Evolutionary conservation across 2,329 filamentous ascomycete genomes (phyloP), one percentile per base, ranked within the genome.

Genomic region (Achaetomium macrosporum): DNA sequence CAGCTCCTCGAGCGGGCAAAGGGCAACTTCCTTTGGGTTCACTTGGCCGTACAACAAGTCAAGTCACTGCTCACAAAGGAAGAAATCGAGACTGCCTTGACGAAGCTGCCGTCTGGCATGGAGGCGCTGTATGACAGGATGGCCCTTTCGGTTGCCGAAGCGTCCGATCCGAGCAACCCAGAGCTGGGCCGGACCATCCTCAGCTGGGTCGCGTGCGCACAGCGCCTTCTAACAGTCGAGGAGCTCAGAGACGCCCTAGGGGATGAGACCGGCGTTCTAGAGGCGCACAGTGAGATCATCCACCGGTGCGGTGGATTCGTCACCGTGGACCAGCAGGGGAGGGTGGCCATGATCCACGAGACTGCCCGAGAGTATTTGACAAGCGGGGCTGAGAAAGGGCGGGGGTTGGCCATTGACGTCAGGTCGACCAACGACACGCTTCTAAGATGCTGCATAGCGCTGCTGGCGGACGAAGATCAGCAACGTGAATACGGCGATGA

Each of bases 291-390:
- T 2, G 57, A 65, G 0, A 65, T 71, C 25, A 29, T 46, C 1
- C 54, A 64, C 9, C 47, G 68, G 0, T 71, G 68, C 47, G 64
- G 65, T 0, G 61, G 63, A 0, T 68, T 71, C 44, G 52, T 69
- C 2, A 46, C 64, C 2, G 51, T 70, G 15, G 68, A 71, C 35
- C 57, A 61, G 4, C 40, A 50, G 1, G 61, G 54, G 2, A 61
- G 61, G 2, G 57, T 69, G 8, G 46, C 59, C 6, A 55, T 71
- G 50, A 59, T 71, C 3, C 69, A 72, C 43, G 58, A 70, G 36
- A 69, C 69, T 1, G 68, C 68, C 2, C 61, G 65, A 17, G 68
- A 70, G 30, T 71, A 69, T 49, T 47, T 71, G 8, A 40, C 63
- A 2, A 45, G 51, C 13, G 31, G 17, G 0, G 51, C 19, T 1